Evolutionary conservation across 306 rosid species (phyloP), one percentile per base, ranked within the genome.

Genomic region (Malus orientalis): DNA sequence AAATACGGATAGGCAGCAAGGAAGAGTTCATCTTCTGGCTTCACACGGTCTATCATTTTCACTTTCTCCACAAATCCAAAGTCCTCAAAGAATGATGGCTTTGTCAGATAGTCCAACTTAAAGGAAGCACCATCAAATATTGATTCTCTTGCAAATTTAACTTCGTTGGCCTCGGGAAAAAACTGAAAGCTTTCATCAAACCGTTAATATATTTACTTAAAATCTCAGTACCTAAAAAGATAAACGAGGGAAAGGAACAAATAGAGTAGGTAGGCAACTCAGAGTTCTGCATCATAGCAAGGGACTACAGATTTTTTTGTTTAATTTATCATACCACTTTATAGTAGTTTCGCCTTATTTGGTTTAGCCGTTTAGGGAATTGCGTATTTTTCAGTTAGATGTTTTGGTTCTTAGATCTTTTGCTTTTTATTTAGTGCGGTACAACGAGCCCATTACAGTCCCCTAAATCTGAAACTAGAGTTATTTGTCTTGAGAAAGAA

Each of bases 161-260:
- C 98, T 86, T 94, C 98, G 44, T 73, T 94, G 78, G 98, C 98
- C 91, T 94, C 98, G 6, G 97, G 98, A 77, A 95, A 95, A 83
- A 95, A 95, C 97, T 95, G 93, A 54, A 83, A 57, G 51, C 72
- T 67, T 82, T 73, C 78, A 57, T 62, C 3, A 4, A 83, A 76
- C 82, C 65, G 77, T 82, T 61, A 74, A 29, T 81, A 75, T 23
- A 23, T 81, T 88, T 64, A 74, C 73, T 70, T 71, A 78, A 76
- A 74, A 62, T 67, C 71, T 66, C 51, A 74, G 33, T 51, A 79
- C 36, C 20, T n/a, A 57, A 67, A 71, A 61, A 79, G 57, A 53
- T 65, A 45, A 70, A n/a, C 30, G 73, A 81, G 67, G 78, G 38
- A 76, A 42, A 73, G 54, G 53, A 70, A 76, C 40, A 42, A 69